Percentiles rank a stretch among this genome's conserved stretches.
These are phyloP conservation scores for Suillus luteus DNA, from an alignment of 768 basidiomycete genomes.

Conservation along the genomic window DNA sequence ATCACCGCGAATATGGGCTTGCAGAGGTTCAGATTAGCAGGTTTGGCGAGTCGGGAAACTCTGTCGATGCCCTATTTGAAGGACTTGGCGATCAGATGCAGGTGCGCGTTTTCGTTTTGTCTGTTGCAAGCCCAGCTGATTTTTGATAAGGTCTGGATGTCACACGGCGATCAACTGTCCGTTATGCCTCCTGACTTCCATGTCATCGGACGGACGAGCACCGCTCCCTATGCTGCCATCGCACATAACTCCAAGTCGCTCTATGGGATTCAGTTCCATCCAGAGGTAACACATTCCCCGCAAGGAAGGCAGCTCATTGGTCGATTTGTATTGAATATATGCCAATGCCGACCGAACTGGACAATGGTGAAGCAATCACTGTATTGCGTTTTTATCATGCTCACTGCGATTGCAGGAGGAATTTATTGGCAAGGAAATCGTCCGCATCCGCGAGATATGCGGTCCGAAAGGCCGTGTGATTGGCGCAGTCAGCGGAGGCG, in stretches of 20 bases:
- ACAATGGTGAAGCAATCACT: slow-evolving; percentile 70
- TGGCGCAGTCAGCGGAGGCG: slow-evolving; percentile 96
- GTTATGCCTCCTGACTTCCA: slow-evolving; percentile 81
- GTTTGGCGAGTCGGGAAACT: slow-evolving; percentile 47
- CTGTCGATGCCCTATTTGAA: slow-evolving; percentile 79
- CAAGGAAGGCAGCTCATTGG: slow-evolving; percentile 89
- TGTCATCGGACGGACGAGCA: slow-evolving; percentile 81
- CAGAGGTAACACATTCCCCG: slow-evolving; percentile 94
- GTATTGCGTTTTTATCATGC: slow-evolving; percentile 13
- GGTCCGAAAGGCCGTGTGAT: slow-evolving; percentile 95
- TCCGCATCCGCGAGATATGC: slow-evolving; percentile 91
- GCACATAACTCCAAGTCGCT: slow-evolving; percentile 87
- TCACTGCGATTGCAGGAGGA: slow-evolving; percentile 63
- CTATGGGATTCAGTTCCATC: slow-evolving; percentile 98
- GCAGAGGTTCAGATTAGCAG: slow-evolving; percentile 78
- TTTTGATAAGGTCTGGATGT: slow-evolving; percentile 92
- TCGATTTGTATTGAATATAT: slow-evolving; percentile 82
- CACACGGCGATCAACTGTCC: slow-evolving; percentile 93
- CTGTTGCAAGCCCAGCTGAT: not conserved
- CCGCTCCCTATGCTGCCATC: slow-evolving; percentile 91
- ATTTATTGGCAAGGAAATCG: slow-evolving; percentile 96
- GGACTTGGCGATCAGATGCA: slow-evolving; percentile 88
- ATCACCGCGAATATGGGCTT: slow-evolving; percentile 95
- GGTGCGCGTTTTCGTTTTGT: slow-evolving; percentile 43
- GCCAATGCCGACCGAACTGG: slow-evolving; percentile 82